Conservation (phyloP, 2,329 filamentous ascomycete genomes). For the Rugonectria rugulosa region DNA sequence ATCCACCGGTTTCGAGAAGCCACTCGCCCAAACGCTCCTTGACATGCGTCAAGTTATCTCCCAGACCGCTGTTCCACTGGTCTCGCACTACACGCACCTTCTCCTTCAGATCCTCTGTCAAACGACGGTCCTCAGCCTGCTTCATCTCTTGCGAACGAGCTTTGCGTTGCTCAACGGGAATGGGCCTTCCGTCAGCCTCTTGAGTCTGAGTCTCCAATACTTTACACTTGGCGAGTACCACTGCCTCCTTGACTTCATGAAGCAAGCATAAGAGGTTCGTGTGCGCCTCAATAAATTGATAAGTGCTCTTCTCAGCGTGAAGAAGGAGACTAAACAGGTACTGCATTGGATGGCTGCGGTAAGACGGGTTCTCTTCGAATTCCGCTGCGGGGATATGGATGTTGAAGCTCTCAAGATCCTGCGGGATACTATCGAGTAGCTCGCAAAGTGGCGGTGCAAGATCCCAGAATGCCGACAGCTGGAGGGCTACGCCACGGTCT, state of each 20-base stretch:
- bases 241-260: constrained; percentile 86
- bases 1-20: constrained; percentile 80
- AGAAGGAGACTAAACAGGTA: constrained; percentile 87
- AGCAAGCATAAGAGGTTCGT: constrained; percentile 88
- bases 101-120: constrained; percentile 91
- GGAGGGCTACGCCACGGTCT: constrained; percentile 85
- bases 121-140: constrained; percentile 69
- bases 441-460: constrained; percentile 84
- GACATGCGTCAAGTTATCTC: constrained; percentile 74
- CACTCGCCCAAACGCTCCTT: constrained; percentile 78
- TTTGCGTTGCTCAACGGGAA: constrained; percentile 44
- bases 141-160: constrained; percentile 63
- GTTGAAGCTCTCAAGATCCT: constrained; percentile 64
- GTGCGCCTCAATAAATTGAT: constrained; percentile 96
- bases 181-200: constrained; percentile 46
- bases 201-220: constrained; percentile 71
- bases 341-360: constrained; percentile 82
- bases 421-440: constrained; percentile 81
- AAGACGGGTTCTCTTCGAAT: constrained; percentile 84
- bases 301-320: constrained; percentile 90
- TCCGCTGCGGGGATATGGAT: constrained; percentile 82
- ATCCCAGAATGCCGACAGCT: constrained; percentile 96
- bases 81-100: constrained; percentile 91
- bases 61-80: constrained; percentile 89
- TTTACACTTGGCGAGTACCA: constrained; percentile 73